These are phyloP conservation scores for Sarocladium brachiariae DNA, from an alignment of 2,329 filamentous ascomycete species.

Conservation along the genomic window DNA sequence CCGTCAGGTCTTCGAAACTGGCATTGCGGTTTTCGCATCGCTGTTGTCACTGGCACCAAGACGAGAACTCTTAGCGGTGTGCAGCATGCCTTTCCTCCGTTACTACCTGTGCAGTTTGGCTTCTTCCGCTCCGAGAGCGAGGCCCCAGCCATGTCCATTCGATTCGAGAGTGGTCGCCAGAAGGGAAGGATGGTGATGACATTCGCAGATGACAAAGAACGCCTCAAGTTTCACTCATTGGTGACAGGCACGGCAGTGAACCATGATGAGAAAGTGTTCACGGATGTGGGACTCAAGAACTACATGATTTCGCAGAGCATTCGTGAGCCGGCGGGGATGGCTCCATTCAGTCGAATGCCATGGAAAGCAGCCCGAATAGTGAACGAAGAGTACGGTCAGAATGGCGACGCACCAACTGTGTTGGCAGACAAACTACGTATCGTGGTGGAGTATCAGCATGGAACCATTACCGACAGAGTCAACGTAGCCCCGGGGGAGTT, in stretches of 20 bases:
- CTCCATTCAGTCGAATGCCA: slow-evolving; percentile 42
- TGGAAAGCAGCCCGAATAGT: slow-evolving; percentile 68
- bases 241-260: slow-evolving; percentile 66
- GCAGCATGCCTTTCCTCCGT: slow-evolving; percentile 60
- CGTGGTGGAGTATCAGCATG: slow-evolving; percentile 67
- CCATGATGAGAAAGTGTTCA: slow-evolving; percentile 61
- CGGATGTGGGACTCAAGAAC: slow-evolving; percentile 59
- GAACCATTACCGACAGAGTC: slow-evolving; percentile 74
- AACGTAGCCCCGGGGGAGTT: slow-evolving; percentile 74
- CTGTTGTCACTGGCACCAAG: slow-evolving; percentile 68
- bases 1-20: slow-evolving; percentile 65
- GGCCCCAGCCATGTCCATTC: slow-evolving; percentile 61
- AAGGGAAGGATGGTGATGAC: slow-evolving; percentile 70
- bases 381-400: slow-evolving; percentile 60
- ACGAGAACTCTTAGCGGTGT: slow-evolving; percentile 73
- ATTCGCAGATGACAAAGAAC: slow-evolving; percentile 67
- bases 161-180: slow-evolving; percentile 58
- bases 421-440: slow-evolving; percentile 71
- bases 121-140: slow-evolving; percentile 68
- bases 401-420: slow-evolving; percentile 57
- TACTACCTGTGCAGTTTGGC: slow-evolving; percentile 67
- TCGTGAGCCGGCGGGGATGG: slow-evolving; percentile 41
- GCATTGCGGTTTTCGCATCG: slow-evolving; percentile 74
- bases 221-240: slow-evolving; percentile 63
- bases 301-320: slow-evolving; percentile 55